phyloP scores from a whole-genome alignment of 73 alveolate species.

The Paramecium pentaurelia region DNA sequence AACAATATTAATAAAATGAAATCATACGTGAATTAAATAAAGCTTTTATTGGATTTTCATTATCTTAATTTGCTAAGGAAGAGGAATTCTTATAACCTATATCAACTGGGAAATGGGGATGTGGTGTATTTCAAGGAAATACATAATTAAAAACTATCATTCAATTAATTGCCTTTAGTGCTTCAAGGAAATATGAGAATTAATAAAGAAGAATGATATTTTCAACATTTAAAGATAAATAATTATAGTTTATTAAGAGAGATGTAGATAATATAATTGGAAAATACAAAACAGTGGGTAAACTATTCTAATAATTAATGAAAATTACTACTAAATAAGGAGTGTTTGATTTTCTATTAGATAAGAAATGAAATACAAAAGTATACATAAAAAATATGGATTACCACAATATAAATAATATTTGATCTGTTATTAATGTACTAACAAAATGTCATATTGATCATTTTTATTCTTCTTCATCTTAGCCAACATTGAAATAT shows the following conservation, averaged over 20 bases:
- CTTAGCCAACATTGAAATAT: constrained; percentile 82
- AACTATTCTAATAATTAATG: not conserved
- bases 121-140: constrained; percentile 81
- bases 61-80: not conserved
- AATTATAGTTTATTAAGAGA: not conserved
- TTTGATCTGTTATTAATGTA: not conserved
- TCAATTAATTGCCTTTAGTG: constrained; percentile 78
- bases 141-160: constrained; percentile 68
- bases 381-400: no score
- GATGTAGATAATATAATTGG: not conserved
- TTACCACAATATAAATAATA: not conserved
- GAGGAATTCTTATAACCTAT: constrained; percentile 47
- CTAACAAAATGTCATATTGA: not conserved
- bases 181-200: constrained; percentile 37
- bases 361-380: not conserved
- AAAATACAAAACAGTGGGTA: not conserved
- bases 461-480: constrained; percentile 74
- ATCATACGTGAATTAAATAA: constrained; percentile 72
- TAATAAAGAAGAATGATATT: not conserved
- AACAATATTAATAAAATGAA: constrained; percentile 1
- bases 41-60: constrained; percentile 66
- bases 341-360: not conserved
- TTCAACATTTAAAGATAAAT: constrained; percentile 2
- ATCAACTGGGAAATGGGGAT: constrained; percentile 89
- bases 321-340: not conserved